Percentiles rank a stretch among this genome's conserved stretches.
phyloP scores from a whole-genome alignment of 805 yeast species.

The Myxozyma udenii region DNA sequence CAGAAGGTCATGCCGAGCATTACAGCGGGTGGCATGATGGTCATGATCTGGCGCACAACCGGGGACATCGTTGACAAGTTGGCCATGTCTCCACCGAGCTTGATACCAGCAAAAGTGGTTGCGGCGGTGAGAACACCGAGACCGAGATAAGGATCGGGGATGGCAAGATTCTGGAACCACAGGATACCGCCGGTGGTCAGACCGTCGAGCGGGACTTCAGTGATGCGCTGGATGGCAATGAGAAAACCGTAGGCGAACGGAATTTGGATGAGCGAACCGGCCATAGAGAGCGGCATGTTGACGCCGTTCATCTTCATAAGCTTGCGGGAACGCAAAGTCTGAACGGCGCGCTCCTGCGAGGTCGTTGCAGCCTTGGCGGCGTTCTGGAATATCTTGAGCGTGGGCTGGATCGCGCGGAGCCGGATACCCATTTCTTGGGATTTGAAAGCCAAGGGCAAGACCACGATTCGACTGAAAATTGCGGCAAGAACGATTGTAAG shows the following conservation, averaged over 20 bases:
- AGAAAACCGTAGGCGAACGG: constrained; percentile 89
- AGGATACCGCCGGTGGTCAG: constrained; percentile 67
- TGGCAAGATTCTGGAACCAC: constrained; percentile 82
- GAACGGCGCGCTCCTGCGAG: constrained; percentile 44
- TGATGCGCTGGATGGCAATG: constrained; percentile 81
- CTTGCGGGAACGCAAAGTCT: constrained; percentile 55
- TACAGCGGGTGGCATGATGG: constrained; percentile 11
- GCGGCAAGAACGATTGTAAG: constrained; percentile 76
- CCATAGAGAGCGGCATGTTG: constrained; percentile 65
- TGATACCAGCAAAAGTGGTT: constrained; percentile 68
- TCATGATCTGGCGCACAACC: constrained; percentile 61
- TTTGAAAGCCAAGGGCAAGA: constrained; percentile 80
- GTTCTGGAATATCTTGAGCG: constrained; percentile 49
- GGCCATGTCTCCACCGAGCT: constrained; percentile 90
- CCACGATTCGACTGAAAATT: constrained; percentile 58
- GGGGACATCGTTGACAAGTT: constrained; percentile 59
- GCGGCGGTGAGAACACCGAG: constrained; percentile 80
- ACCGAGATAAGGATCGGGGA: constrained; percentile 88
- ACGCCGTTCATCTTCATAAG: constrained; percentile 68
- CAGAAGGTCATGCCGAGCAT: constrained; percentile 24
- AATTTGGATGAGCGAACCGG: constrained; percentile 67
- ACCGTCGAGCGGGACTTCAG: constrained; percentile 79
- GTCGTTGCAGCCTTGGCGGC: constrained; percentile 40
- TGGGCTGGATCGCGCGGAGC: constrained; percentile 72
- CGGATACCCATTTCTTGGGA: constrained; percentile 80